Conservation (phyloP, 352 stramenopile genomes). For the Globisporangium paddicum region DNA sequence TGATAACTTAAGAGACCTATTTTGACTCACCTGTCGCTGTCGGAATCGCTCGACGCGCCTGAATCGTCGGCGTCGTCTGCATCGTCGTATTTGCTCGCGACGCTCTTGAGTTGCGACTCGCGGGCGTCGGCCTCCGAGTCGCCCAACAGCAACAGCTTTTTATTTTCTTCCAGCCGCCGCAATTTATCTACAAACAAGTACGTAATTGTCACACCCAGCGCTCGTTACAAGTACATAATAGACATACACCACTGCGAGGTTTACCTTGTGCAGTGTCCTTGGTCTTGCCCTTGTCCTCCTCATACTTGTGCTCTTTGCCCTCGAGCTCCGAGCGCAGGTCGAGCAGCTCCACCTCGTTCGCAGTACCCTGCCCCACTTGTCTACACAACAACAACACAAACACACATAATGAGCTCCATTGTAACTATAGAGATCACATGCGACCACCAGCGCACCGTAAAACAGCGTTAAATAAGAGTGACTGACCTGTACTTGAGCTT, state of each 20-base stretch:
- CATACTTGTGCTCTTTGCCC: slow-evolving; percentile 67
- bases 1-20: too few relatives aligned
- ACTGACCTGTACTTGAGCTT: slow-evolving; percentile 80
- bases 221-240: not conserved
- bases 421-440: too few relatives aligned
- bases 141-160: slow-evolving; percentile 75
- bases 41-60: slow-evolving; percentile 59
- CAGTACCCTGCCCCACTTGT: slow-evolving; percentile 77
- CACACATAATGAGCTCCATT: not conserved
- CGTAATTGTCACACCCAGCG: slow-evolving; percentile 8
- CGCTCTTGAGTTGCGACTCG: slow-evolving; percentile 83
- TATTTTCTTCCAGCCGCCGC: slow-evolving; percentile 70
- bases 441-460: not conserved
- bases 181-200: slow-evolving; percentile 60
- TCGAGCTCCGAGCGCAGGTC: slow-evolving; percentile 76
- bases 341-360: slow-evolving; percentile 68
- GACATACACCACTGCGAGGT: too few relatives aligned
- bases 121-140: slow-evolving; percentile 66
- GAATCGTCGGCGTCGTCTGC: slow-evolving; percentile 80
- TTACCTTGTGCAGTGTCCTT: slow-evolving; percentile 79
- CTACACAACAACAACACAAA: slow-evolving; percentile 21
- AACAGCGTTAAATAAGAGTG: not conserved
- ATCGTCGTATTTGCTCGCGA: slow-evolving; percentile 89
- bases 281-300: slow-evolving; percentile 68
- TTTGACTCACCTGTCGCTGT: slow-evolving; percentile 61